These are phyloP conservation scores for Pseudogymnoascus sp. DNA, from an alignment of 2,329 filamentous ascomycete species.

Conservation along the genomic window DNA sequence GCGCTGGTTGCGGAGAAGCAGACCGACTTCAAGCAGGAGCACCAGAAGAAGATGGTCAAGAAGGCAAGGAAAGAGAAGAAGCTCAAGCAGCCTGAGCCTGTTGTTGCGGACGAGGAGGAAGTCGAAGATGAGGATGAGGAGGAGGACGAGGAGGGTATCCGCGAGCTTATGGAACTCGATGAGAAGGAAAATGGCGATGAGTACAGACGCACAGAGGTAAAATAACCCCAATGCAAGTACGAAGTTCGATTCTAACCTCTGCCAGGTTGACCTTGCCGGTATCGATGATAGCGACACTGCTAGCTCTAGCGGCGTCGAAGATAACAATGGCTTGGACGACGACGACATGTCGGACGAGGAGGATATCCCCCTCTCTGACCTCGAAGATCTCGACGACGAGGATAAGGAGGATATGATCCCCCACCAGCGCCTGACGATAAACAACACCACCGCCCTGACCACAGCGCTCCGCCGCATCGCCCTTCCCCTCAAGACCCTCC, in stretches of 20 bases:
- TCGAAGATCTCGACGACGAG: constrained; percentile 68
- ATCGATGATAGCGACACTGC: constrained; percentile 55
- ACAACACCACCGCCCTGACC: constrained; percentile 84
- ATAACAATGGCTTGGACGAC: constrained; percentile 38
- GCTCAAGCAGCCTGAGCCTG: constrained; percentile 22
- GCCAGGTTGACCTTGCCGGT: constrained; percentile 43
- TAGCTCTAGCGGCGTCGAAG: constrained; percentile 49
- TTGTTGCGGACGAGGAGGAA: constrained; percentile 35
- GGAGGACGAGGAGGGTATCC: constrained; percentile 25
- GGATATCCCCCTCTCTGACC: constrained; percentile 82
- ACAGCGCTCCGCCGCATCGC: constrained; percentile 72
- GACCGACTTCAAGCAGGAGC: constrained; percentile 41
- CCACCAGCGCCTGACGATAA: constrained; percentile 90
- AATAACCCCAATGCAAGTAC: constrained; percentile 9
- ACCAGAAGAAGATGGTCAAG: constrained; percentile 32
- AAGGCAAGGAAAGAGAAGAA: constrained; percentile 30
- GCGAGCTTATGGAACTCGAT: constrained; percentile 23
- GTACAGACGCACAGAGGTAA: constrained; percentile 34
- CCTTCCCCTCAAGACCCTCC: constrained; percentile 57
- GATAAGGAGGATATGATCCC: constrained; percentile 82
- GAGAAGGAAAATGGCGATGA: constrained; percentile 34
- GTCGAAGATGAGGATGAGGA: constrained; percentile 34
- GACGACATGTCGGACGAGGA: constrained; percentile 64
- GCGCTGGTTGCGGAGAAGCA: constrained; percentile 49
- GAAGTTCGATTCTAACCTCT: constrained; percentile 16